These are phyloP conservation scores for Acanthamoeba quina DNA, from an alignment of 208 protist genomes.

Conservation along the genomic window DNA sequence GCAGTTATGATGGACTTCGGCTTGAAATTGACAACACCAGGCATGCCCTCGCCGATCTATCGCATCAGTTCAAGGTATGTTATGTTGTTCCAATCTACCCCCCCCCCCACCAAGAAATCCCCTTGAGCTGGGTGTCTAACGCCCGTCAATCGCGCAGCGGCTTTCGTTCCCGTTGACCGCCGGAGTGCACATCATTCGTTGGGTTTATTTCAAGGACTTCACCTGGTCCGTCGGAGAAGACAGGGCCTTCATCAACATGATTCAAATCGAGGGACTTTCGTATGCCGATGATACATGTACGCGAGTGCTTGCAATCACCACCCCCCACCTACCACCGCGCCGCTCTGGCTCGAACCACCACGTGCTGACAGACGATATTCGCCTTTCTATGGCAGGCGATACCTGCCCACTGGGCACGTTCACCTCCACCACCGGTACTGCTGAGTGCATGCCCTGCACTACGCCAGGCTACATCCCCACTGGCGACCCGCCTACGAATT, in stretches of 20 bases:
- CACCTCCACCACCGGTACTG: neutral
- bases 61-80: slow-evolving; percentile 68
- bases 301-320: neutral
- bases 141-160: neutral
- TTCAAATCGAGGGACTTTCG: slow-evolving; percentile 33
- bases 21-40: slow-evolving; percentile 46
- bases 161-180: slow-evolving; percentile 12
- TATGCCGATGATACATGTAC: slow-evolving; percentile 62
- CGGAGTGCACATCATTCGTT: slow-evolving; percentile 11
- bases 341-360: too few species aligned
- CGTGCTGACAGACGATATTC: neutral
- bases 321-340: neutral
- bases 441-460: slow-evolving; percentile 59
- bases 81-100: neutral
- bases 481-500: slow-evolving; percentile 19
- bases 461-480: slow-evolving; percentile 38
- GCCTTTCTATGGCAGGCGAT: neutral
- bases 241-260: slow-evolving; percentile 61
- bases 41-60: neutral
- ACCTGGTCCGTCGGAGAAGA: slow-evolving; percentile 57
- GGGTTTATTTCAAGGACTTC: slow-evolving; percentile 76
- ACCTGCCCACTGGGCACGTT: slow-evolving; percentile 39
- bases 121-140: neutral
- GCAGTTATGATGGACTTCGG: slow-evolving; percentile 29
- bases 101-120: neutral